Conservation (phyloP, 2,329 filamentous ascomycete genomes). For the Penicillium aurantiogriseum region DNA sequence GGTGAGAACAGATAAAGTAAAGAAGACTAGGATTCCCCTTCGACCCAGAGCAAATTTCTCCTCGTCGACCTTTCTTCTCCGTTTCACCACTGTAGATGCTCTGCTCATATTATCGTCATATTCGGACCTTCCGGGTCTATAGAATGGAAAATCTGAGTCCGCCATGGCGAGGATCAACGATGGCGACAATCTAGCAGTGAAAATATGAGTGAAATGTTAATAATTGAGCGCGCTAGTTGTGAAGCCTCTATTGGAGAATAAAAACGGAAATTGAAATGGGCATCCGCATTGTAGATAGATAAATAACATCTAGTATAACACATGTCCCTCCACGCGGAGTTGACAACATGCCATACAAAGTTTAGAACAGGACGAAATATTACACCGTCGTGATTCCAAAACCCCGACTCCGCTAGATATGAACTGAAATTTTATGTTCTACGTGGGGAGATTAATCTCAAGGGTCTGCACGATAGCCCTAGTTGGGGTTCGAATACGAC, state of each 20-base stretch:
- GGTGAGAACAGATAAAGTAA: conserved; percentile 22
- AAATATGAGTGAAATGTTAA: neutral
- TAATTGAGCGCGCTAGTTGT: too few relatives aligned
- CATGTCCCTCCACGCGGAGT: neutral
- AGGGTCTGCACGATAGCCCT: neutral
- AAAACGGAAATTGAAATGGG: neutral
- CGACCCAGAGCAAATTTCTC: conserved; percentile 22
- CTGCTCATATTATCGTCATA: conserved; percentile 8
- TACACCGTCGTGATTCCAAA: conserved; percentile 3
- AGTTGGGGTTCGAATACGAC: neutral
- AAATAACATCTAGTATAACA: neutral
- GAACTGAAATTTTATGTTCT: neutral
- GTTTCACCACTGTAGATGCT: conserved; percentile 7
- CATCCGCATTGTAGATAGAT: neutral
- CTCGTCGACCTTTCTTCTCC: neutral
- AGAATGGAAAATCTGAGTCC: conserved; percentile 9
- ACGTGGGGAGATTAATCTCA: neutral
- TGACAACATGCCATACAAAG: neutral
- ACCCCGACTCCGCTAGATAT: neutral
- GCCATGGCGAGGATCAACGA: neutral
- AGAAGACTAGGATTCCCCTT: conserved; percentile 21
- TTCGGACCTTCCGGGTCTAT: conserved; percentile 10
- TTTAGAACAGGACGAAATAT: conserved; percentile 11
- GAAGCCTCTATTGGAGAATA: neutral
- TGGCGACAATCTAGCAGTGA: neutral